Conservation (phyloP, 2,329 filamentous ascomycete genomes). For the Aspergillus sp. region DNA sequence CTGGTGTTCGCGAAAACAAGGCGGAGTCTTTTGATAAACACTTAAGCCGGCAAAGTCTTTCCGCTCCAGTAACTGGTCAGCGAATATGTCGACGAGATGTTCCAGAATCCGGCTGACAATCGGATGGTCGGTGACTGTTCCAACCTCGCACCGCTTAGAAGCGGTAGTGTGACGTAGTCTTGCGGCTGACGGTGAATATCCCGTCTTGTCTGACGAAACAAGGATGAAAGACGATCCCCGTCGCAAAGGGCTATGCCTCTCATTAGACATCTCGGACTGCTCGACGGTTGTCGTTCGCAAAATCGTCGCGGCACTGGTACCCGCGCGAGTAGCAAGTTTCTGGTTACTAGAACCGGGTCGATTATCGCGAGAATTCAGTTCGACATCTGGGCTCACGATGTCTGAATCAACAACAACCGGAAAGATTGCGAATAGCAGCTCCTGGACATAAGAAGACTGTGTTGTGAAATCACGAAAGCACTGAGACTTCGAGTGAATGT, state of each 20-base stretch:
- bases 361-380: constrained; percentile 75
- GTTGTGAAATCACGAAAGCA: constrained; percentile 76
- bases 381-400: constrained; percentile 69
- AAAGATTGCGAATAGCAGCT: constrained; percentile 71
- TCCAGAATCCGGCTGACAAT: constrained; percentile 69
- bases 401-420: constrained; percentile 82
- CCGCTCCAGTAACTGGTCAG: constrained; percentile 72
- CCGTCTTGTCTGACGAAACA: constrained; percentile 60
- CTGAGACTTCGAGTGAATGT: constrained; percentile 65
- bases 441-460: constrained; percentile 69
- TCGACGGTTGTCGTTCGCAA: constrained; percentile 61
- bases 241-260: constrained; percentile 55
- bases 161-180: constrained; percentile 56
- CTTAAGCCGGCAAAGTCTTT: constrained; percentile 89
- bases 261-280: constrained; percentile 35
- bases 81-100: constrained; percentile 68
- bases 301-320: constrained; percentile 57
- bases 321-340: constrained; percentile 72
- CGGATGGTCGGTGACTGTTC: constrained; percentile 50
- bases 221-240: constrained; percentile 88
- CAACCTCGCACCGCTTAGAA: constrained; percentile 44
- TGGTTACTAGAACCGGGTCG: constrained; percentile 75
- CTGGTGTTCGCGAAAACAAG: constrained; percentile 88
- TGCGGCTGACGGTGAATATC: constrained; percentile 49
- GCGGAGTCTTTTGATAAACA: constrained; percentile 77